Conservation (phyloP, 2,329 filamentous ascomycete species). For the Trichoderma guizhouense region DNA sequence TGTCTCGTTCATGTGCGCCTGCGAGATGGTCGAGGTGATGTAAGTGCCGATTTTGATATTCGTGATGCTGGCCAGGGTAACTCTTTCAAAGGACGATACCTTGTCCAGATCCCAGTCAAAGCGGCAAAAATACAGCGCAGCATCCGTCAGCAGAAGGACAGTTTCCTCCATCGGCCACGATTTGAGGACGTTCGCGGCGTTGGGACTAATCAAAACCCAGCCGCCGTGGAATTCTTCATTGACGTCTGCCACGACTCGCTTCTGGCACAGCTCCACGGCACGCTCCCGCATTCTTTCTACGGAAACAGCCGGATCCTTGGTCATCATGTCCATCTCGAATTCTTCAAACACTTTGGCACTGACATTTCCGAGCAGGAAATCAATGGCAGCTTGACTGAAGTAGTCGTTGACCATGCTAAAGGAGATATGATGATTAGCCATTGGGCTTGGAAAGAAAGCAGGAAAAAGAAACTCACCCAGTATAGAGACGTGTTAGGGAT, state of each 20-base stretch:
- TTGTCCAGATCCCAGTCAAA: constrained; percentile 97
- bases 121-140: constrained; percentile 80
- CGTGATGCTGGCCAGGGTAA: constrained; percentile 70
- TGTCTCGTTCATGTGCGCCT: constrained; percentile 69
- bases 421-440: constrained; percentile 17
- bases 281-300: constrained; percentile 79
- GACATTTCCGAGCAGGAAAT: constrained; percentile 88
- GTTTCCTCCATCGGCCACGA: constrained; percentile 81
- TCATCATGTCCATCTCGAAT: constrained; percentile 92
- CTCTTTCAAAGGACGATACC: constrained; percentile 84
- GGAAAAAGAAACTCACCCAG: constrained; percentile 47
- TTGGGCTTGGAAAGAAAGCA: too few relatives aligned
- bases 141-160: constrained; percentile 80
- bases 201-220: constrained; percentile 83
- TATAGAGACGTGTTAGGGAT: constrained; percentile 74
- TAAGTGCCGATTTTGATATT: constrained; percentile 79
- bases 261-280: constrained; percentile 84
- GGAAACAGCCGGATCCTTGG: constrained; percentile 84
- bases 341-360: constrained; percentile 84
- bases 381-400: constrained; percentile 91
- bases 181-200: constrained; percentile 63
- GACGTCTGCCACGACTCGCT: constrained; percentile 80
- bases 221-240: constrained; percentile 81
- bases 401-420: constrained; percentile 98
- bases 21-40: constrained; percentile 81